Conservation (phyloP, 768 basidiomycete species). For the Daedalea quercina region DNA sequence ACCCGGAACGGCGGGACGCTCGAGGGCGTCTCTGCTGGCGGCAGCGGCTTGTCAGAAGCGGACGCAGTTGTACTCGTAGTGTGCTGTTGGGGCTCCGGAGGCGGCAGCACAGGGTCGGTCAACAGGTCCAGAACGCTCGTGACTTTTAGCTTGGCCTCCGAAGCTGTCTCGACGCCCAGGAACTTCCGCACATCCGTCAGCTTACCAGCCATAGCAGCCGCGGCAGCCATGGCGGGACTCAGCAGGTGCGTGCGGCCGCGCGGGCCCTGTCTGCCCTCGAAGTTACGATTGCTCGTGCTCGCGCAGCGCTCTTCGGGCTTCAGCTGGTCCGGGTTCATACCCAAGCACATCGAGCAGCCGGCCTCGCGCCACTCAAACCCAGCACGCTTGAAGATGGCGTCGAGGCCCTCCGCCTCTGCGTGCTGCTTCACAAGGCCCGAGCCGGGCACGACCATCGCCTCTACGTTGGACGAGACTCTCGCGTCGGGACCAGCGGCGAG, state of each 20-base stretch:
- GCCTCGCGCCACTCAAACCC: constrained; percentile 69
- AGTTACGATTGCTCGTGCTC: constrained; percentile 60
- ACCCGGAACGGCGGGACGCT: constrained; percentile 37
- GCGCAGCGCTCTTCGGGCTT: constrained; percentile 52
- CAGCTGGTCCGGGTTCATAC: constrained; percentile 67
- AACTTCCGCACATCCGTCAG: constrained; percentile 54
- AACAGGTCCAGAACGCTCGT: constrained; percentile 71
- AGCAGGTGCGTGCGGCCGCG: constrained; percentile 59
- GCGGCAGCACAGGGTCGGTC: constrained; percentile 46
- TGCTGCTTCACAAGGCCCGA: constrained; percentile 61
- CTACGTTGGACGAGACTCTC: constrained; percentile 43
- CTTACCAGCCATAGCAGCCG: constrained; percentile 53
- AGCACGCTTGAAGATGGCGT: constrained; percentile 55
- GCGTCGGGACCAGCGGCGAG: constrained; percentile 43
- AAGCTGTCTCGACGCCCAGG: constrained; percentile 27
- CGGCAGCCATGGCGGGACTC: constrained; percentile 64
- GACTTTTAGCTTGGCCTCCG: constrained; percentile 53
- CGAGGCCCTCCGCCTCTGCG: constrained; percentile 59
- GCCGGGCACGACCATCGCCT: constrained; percentile 65
- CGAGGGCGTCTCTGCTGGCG: constrained; percentile 23
- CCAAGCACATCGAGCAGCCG: constrained; percentile 66
- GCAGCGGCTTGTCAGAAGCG: constrained; percentile 15
- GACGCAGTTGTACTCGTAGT: constrained; percentile 13
- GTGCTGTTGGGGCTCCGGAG: constrained; percentile 24
- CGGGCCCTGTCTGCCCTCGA: constrained; percentile 56